Base-by-base conservation (phyloP, 768 basidiomycete genomes). In the Naganishia vaughanmartiniae region DNA sequence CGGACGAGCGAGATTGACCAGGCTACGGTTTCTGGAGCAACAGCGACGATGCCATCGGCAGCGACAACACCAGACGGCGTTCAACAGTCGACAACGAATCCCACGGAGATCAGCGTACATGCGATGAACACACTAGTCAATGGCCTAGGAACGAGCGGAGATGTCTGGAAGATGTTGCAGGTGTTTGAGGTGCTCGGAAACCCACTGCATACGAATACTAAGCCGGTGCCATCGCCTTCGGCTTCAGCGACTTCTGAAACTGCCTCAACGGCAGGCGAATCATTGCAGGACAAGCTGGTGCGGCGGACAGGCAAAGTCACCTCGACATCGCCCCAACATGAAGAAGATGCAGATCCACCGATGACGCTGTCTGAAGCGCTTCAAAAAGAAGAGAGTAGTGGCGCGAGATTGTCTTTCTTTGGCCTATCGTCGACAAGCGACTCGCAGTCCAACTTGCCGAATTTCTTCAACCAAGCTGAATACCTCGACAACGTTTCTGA, bases 101-200 rank as follows among this genome's bases (percentile, higher is more conserved):
- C 15, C 17, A 21, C 67, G 7, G 36, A 34, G 26, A 54, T 65
- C 58, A 70, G 54, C 39, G 60, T 39, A 1, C 53, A 56, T 31
- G 69, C 69, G 4, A 46, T 70, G 48, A 70, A 70, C 28, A 70
- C 69, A 28, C 60, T 70, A 5, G 42, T 70, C 12, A n/a, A 42
- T 30, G 53, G 39, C 10, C 51, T 70, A 6, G 48, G 58, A 14
- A n/a, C 46, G 36, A 54, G 54, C 19, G 69, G 69, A 17, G 69
- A 70, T 31, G 33, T 70, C 30, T 53, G 55, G 58, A 57, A 54
- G 46, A 65, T 70, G 69, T 30, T 70, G 34, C 69, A 70, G 42
- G 42, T 54, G 21, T 65, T 70, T 26, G 69, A 70, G 53, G 69
- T 70, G 12, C 46, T 70, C 9, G 48, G 51, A 10, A 48, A 70